These are phyloP conservation scores for Metschnikowia sp. DNA, from an alignment of 805 yeast species.

Conservation along the genomic window DNA sequence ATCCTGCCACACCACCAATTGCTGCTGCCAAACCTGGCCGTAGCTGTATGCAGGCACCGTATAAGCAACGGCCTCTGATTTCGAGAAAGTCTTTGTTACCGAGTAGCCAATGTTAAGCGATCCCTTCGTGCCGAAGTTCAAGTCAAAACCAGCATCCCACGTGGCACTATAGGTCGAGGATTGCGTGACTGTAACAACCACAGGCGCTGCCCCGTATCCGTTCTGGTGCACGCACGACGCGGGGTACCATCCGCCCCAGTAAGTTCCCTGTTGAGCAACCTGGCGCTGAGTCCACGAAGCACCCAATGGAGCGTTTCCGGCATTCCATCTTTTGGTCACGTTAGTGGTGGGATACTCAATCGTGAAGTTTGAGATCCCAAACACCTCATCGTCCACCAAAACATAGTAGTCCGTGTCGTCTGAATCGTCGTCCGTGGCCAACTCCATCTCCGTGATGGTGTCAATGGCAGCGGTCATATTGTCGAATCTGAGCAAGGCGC, in stretches of 20 bases:
- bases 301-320: neutral
- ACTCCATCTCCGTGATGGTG: neutral
- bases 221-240: slow-evolving; percentile 1
- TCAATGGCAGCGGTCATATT: neutral
- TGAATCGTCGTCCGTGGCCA: neutral
- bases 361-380: neutral
- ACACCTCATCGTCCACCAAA: neutral
- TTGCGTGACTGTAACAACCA: neutral
- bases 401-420: neutral
- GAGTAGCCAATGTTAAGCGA: neutral
- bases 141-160: neutral
- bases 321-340: neutral
- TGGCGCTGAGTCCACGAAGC: neutral
- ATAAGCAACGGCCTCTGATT: neutral
- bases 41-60: slow-evolving; percentile 1
- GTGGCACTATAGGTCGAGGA: neutral
- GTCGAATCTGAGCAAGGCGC: neutral
- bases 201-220: neutral
- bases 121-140: neutral
- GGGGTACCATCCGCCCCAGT: neutral
- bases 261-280: neutral
- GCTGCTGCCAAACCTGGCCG: slow-evolving; percentile 8
- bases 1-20: slow-evolving; percentile 5
- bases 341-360: neutral
- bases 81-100: neutral